Base-by-base conservation (phyloP, 768 basidiomycete species). In the Tricholoma sp. region DNA sequence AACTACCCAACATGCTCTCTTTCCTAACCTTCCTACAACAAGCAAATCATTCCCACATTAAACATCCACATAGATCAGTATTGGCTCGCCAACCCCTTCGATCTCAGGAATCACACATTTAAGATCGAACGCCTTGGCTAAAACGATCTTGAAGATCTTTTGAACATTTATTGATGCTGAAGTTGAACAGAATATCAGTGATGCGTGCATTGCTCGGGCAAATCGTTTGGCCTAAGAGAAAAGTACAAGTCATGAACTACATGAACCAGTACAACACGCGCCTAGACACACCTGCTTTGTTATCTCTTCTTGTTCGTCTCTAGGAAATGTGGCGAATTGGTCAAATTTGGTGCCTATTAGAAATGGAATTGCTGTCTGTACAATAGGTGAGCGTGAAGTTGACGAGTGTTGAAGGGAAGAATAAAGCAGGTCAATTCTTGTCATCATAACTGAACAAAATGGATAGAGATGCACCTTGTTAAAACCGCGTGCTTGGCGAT, bases 51-150 rank as follows among this genome's bases (percentile, higher is more conserved):
- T 57, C 49, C 65, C 66, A 51, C 64, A 60, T 74, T 74, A 88
- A 68, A 89, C 85, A 72, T 92, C 93, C 68, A 97, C 86, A 75
- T 97, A 98, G 62, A 98, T 84, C 66, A 98, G 77, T 64, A 98
- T 82, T 24, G 97, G 97, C 71, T 98, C 95, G 55, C 96, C 97
- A 24, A 95, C 91, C 49, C 93, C 91, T 69, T 94, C 92, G 63
- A 98, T 97, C 76, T 98, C 96, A 24, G 95, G 94, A 64, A 98
- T 95, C 64, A 95, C 93, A 69, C 95, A 98, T 83, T 98, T 98
- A 63, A 98, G 83, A 75, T 98, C 97, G 67, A 98, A 98, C 31
- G 95, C 94, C 69, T 98, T 96, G 50, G 93, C 91, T 51, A 96
- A 82, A 46, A 96, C 93, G 72, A 97, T 97, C 79, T 97, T 95